Evolutionary conservation across 2,329 filamentous ascomycete species (phyloP).

Genomic region (Madurella mycetomatis): DNA sequence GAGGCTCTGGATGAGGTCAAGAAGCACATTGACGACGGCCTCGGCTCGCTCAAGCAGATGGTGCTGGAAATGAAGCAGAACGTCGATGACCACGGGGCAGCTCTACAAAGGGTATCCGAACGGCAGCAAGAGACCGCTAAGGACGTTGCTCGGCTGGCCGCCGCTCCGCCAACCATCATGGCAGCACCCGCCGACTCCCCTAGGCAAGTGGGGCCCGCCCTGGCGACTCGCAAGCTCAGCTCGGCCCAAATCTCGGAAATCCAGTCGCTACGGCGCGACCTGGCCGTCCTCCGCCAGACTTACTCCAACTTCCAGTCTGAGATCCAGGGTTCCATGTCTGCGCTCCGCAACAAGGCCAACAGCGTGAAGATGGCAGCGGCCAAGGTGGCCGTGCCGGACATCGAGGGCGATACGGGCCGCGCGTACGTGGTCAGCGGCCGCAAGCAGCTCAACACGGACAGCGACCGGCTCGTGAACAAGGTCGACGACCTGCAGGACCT

Average conservation of each 20-base stretch:
- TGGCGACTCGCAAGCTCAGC: conserved; percentile 40
- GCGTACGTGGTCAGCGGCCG: conserved; percentile 82
- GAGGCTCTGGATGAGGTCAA: conserved; percentile 95
- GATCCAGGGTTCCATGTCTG: conserved; percentile 80
- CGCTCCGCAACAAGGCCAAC: conserved; percentile 74
- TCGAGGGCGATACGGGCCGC: conserved; percentile 75
- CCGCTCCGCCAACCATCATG: conserved; percentile 38
- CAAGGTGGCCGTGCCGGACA: conserved; percentile 64
- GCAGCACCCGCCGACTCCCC: conserved; percentile 46
- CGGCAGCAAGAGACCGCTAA: conserved; percentile 84
- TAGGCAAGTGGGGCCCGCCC: conserved; percentile 28
- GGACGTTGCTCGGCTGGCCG: conserved; percentile 66
- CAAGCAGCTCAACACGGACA: conserved; percentile 80
- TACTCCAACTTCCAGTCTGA: conserved; percentile 89
- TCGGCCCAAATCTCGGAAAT: conserved; percentile 69
- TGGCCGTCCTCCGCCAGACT: conserved; percentile 87
- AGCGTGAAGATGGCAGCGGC: conserved; percentile 72
- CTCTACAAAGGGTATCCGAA: conserved; percentile 83
- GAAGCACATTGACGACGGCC: conserved; percentile 87
- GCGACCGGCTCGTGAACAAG: conserved; percentile 81
- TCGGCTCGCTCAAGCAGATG: conserved; percentile 72
- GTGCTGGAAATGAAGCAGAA: conserved; percentile 84
- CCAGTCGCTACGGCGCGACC: conserved; percentile 76
- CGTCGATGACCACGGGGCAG: conserved; percentile 75
- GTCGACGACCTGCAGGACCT: conserved; percentile 97